Base-by-base conservation (phyloP, 768 basidiomycete genomes). In the Trichaptum fuscoviolaceum region DNA sequence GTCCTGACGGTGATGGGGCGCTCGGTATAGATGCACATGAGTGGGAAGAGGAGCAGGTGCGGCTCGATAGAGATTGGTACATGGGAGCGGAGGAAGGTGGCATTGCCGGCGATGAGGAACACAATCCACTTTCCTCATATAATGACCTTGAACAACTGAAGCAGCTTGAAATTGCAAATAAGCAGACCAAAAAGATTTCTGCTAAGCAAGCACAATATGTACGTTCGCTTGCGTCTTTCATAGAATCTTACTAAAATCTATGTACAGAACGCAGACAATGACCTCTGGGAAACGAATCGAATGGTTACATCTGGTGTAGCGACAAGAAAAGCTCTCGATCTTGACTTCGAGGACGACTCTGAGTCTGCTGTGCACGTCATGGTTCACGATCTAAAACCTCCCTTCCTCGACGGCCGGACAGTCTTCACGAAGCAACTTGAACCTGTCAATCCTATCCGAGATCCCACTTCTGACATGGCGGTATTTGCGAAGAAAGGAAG, bases 211-310 rank as follows among this genome's bases (percentile, higher is more conserved):
- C 96, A 0, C 96, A 98, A 87, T 97, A 95, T 75, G 94, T 95
- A 71, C 71, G 92, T 80, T 5, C 0, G 4, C 17, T 34, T 57
- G 63, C 18, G n/a, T n/a, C 23, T 24, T 36, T 23, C 25, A 26
- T 57, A 25, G 26, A 61, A 66, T 58, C 68, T 75, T 58, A 72
- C 71, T 74, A 30, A 71, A 35, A 9, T 69, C 26, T 58, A 7
- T 23, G 8, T 67, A 4, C 73, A 96, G 93, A 98, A 99, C 72
- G 94, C 94, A 25, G 97, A 99, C 76, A 99, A 97, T 72, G 97
- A 99, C 72, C 80, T 96, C 12, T 99, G 97, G 97, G 97, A 99
- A 80, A 92, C 92, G 8, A 99, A 99, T 74, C 92, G 96, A 73
- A 96, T 99, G 91, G 82, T 94, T 10, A 94, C 93, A 0, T 99